These are phyloP conservation scores for Cordia subcordata DNA, from an alignment of 257 asterid species.

Conservation along the genomic window DNA sequence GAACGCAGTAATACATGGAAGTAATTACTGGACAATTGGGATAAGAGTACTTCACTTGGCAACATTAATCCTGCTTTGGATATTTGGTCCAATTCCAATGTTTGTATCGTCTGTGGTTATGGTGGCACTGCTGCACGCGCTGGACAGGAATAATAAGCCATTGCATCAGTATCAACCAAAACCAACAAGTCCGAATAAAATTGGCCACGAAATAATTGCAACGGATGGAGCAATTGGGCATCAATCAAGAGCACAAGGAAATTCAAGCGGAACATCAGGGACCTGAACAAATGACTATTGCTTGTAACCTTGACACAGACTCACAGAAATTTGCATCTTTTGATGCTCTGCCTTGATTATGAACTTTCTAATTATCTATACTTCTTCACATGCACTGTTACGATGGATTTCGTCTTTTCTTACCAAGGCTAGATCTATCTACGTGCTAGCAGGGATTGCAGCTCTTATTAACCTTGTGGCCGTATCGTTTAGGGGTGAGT, in stretches of 20 bases:
- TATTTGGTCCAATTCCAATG: constrained; percentile 75
- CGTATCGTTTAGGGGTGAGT: too few relatives aligned
- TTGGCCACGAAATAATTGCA: constrained; percentile 16
- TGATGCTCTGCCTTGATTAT: too few relatives aligned
- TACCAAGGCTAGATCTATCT: too few relatives aligned
- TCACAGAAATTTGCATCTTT: too few relatives aligned
- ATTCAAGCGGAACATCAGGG: neutral
- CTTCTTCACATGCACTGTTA: too few relatives aligned
- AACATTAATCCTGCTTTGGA: constrained; percentile 45
- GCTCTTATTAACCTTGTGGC: too few relatives aligned
- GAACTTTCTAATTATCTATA: too few relatives aligned
- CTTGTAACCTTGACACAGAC: too few relatives aligned
- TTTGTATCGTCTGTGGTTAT: constrained; percentile 38
- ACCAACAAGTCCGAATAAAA: constrained; percentile 13
- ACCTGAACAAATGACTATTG: too few relatives aligned
- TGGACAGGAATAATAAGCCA: constrained; percentile 39
- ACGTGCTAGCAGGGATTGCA: too few relatives aligned
- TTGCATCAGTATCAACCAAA: constrained; percentile 6
- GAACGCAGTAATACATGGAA: constrained; percentile 50
- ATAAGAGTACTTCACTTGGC: constrained; percentile 49
- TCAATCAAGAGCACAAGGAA: constrained; percentile 14
- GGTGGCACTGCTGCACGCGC: constrained; percentile 32
- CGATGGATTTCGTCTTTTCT: too few relatives aligned
- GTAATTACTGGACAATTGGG: constrained; percentile 50
- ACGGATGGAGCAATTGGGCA: constrained; percentile 1